Evolutionary conservation across 176 grass and related monocot genomes (phyloP).

Genomic region (Oryza brachyantha): DNA sequence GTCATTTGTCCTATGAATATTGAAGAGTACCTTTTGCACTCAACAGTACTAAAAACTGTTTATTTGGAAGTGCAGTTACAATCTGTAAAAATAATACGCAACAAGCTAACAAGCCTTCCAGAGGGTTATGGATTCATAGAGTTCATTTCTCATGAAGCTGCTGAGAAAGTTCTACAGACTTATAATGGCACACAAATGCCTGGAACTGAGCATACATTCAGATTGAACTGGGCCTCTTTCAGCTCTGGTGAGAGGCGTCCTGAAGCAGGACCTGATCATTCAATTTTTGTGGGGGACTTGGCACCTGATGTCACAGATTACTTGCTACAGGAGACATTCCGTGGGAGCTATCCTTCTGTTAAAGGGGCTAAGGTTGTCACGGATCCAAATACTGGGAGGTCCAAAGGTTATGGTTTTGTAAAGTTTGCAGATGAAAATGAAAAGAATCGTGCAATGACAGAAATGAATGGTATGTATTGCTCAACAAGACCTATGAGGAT

Average conservation of each 20-base stretch:
- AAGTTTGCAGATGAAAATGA: slow-evolving; percentile 97
- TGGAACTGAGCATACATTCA: slow-evolving; percentile 92
- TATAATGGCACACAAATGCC: slow-evolving; percentile 97
- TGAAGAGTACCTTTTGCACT: not conserved
- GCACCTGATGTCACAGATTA: slow-evolving; percentile 99
- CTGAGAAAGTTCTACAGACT: slow-evolving; percentile 77
- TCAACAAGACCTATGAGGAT: slow-evolving; percentile 96
- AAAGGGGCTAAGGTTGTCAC: slow-evolving; percentile 99
- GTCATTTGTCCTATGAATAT: slow-evolving; percentile 3
- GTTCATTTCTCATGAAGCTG: slow-evolving; percentile 87
- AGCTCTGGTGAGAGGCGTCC: slow-evolving; percentile 83
- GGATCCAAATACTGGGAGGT: slow-evolving; percentile 89
- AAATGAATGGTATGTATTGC: slow-evolving; percentile 98
- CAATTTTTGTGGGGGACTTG: slow-evolving; percentile 94
- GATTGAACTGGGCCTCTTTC: slow-evolving; percentile 99
- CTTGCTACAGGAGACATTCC: slow-evolving; percentile 93
- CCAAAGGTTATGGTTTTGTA: slow-evolving; percentile 99
- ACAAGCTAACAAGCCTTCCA: slow-evolving; percentile 82
- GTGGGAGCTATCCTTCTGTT: slow-evolving; percentile 75
- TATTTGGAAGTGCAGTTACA: slow-evolving; percentile 56
- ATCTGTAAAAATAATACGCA: slow-evolving; percentile 92
- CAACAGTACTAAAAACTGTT: slow-evolving; percentile 26
- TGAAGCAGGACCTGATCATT: slow-evolving; percentile 77
- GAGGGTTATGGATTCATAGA: slow-evolving; percentile 99
- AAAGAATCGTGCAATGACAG: slow-evolving; percentile 96